Conservation (phyloP, 768 basidiomycete genomes). For the Mycena rosella region DNA sequence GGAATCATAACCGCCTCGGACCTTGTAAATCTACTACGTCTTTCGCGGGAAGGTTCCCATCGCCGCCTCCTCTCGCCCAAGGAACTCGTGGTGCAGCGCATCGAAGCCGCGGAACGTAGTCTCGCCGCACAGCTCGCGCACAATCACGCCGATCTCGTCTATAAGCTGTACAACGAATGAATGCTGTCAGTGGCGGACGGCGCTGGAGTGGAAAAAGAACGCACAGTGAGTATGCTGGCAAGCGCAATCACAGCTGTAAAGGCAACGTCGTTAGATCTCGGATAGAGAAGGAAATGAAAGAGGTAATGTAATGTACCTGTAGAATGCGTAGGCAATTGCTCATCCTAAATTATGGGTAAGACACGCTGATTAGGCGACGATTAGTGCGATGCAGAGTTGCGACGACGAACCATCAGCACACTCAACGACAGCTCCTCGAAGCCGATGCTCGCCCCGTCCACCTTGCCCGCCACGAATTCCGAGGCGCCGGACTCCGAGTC, state of each 20-base stretch:
- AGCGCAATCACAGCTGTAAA: conserved; percentile 54
- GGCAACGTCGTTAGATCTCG: neutral
- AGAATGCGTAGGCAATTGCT: conserved; percentile 58
- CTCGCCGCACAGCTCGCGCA: conserved; percentile 57
- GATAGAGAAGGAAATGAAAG: neutral
- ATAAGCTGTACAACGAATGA: conserved; percentile 45
- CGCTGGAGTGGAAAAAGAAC: conserved; percentile 17
- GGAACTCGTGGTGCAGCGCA: conserved; percentile 51
- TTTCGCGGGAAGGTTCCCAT: conserved; percentile 36
- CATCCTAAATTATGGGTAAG: conserved; percentile 46
- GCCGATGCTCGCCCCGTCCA: conserved; percentile 58
- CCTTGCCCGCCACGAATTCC: conserved; percentile 46
- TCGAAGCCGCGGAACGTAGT: conserved; percentile 55
- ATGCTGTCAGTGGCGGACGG: neutral
- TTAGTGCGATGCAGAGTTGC: neutral
- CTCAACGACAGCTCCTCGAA: conserved; percentile 56
- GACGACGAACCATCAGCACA: conserved; percentile 51
- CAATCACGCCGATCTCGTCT: conserved; percentile 55
- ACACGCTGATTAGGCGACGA: neutral
- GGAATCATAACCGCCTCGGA: no score
- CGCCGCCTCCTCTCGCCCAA: conserved; percentile 54
- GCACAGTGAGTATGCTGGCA: conserved; percentile 54
- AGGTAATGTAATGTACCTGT: conserved; percentile 49
- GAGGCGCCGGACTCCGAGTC: conserved; percentile 35
- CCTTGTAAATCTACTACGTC: no score